Base-by-base conservation (phyloP, 1,139 yeast genomes). In the Yamadazyma diddensiae region DNA sequence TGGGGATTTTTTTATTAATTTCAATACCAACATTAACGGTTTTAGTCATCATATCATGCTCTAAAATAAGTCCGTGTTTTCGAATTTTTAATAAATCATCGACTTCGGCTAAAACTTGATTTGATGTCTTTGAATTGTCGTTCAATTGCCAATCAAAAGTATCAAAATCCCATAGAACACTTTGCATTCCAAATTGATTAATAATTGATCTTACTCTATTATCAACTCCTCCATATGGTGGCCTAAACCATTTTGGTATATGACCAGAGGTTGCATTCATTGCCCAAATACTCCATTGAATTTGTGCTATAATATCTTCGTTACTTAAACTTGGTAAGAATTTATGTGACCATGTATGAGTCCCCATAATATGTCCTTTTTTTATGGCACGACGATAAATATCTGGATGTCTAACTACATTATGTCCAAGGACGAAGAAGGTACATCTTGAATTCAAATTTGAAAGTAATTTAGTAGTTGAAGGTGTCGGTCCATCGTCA, bases 201-300 rank as follows among this genome's bases (percentile, higher is more conserved):
- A 87, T 72, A 34, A 90, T 85, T 2, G 82, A 65, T 36, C 97
- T 64, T 1, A 90, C 82, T 33, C 97, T 65, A 53, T 87, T 82
- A 59, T 90, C 98, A 28, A 85, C 70, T 0, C 95, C 97, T 1
- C 97, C 97, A 55, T 86, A 90, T 0, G 98, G 98, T 0, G 98
- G 98, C 41, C 98, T 70, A 56, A 85, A 90, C 83, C 92, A 92
- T 49, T 82, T 82, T 10, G 97, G 97, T n/a, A 85, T 55, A 49
- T 88, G 92, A 15, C 80, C 70, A 0, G 87, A 84, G 0, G 97
- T 88, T 3, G 97, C 96, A 59, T 92, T 88, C 94, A 88, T 86
- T 5, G 97, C 96, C 97, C 97, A 90, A 23, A 88, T 79, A 2
- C 94, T 82, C 98, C 97, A 90, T 59, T 90, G 82, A 29, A 90